Base-by-base conservation (phyloP, 441 rosid genomes). In the Aquilaria agallochum region DNA sequence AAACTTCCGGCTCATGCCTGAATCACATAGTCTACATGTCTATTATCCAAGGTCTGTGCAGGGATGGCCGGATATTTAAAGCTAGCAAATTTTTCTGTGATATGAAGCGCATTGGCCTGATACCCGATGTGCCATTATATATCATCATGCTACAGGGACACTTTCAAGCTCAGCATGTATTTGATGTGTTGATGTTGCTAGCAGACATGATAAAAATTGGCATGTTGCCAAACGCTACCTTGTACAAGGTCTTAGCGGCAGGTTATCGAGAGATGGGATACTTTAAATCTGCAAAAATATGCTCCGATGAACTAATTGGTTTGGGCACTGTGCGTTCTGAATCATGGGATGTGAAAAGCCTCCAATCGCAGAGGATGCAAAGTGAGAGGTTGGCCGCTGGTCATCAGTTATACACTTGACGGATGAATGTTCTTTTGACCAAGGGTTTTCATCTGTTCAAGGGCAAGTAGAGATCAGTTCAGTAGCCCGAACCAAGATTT, bases 191-290 rank as follows among this genome's bases (percentile, higher is more conserved):
- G 89, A 71, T 84, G 78, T 68, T 89, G 82, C 89, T 79, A 42
- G 82, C 84, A 33, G 96, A 89, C 63, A 76, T 80, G 81, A 76
- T 82, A 67, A 86, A 86, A 84, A 75, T 70, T 72, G 90, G 96
- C 27, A 49, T 70, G n/a, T 11, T 86, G 73, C 87, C 87, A 12
- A 79, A 77, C 64, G 62, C 72, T 58, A 12, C 33, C 56, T 62
- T 69, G 63, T 70, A 74, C 70, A 61, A 52, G 46, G 58, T 79
- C 58, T 49, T 89, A 55, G 68, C 57, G 50, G 66, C 11, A 59
- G 68, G 82, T 67, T 86, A 84, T 65, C 74, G 55, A 68, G 80
- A 75, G 61, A 80, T 56, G 61, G 78, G 84, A 54, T 64, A 76
- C 67, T 56, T 62, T 50, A 77, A 69, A 55, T 78, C 83, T 27